Percentiles rank a stretch among this genome's conserved stretches.
These are phyloP conservation scores for Rhizophagus clarus DNA, from an alignment of 192 early-diverging fungal species.

Conservation along the genomic window DNA sequence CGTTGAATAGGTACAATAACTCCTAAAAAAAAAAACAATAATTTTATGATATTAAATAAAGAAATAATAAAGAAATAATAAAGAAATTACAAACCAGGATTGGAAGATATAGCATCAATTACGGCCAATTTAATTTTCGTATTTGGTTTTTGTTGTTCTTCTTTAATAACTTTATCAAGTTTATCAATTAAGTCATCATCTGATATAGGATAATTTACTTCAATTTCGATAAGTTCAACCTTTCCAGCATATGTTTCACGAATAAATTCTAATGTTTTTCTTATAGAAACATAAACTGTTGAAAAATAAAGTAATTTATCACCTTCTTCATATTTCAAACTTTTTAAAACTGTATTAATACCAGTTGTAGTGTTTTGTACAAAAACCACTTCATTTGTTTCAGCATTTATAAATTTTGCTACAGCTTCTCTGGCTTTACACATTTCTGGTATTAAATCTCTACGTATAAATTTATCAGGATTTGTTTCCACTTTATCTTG, in stretches of 20 bases:
- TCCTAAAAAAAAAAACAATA: constrained; percentile 45
- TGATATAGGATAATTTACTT: constrained; percentile 51
- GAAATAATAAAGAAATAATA: too few relatives aligned
- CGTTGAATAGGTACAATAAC: constrained; percentile 49
- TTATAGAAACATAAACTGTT: constrained; percentile 58
- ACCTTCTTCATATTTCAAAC: constrained; percentile 42
- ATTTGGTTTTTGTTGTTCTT: constrained; percentile 29
- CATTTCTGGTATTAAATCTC: constrained; percentile 40
- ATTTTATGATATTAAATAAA: too few relatives aligned
- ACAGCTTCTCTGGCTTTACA: constrained; percentile 39
- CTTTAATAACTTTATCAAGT: constrained; percentile 39
- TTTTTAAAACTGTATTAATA: constrained; percentile 56
- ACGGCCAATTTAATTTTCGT: constrained; percentile 43
- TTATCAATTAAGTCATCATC: constrained; percentile 38
- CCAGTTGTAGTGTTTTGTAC: constrained; percentile 60
- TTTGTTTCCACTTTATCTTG: constrained; percentile 38
- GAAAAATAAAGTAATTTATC: constrained; percentile 57
- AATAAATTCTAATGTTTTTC: constrained; percentile 48
- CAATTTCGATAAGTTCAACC: constrained; percentile 39
- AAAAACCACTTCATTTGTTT: constrained; percentile 56
- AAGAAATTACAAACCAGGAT: constrained; percentile 40
- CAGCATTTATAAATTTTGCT: constrained; percentile 49
- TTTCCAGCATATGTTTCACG: constrained; percentile 40
- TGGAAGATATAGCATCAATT: constrained; percentile 56
- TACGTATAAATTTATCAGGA: constrained; percentile 56